Conservation (phyloP, 768 basidiomycete genomes). For the Tephrocybe sp. region DNA sequence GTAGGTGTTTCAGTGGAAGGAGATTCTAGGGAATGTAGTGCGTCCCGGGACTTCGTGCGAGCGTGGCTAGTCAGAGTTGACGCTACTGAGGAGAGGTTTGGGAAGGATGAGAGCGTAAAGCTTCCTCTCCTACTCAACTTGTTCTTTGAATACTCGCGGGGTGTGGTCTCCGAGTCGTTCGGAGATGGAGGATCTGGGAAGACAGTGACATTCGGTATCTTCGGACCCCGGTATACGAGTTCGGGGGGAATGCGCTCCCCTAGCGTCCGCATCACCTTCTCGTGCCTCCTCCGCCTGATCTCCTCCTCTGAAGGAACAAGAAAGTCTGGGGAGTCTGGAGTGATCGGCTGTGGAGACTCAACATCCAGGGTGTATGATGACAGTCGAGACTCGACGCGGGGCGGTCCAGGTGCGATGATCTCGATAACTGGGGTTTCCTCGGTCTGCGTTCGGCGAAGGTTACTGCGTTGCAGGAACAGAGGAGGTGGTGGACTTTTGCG, state of each 20-base stretch:
- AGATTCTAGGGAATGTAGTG: background rate
- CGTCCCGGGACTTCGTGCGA: slow-evolving; percentile 12
- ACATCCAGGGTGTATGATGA: background rate
- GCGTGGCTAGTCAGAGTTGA: slow-evolving; percentile 7
- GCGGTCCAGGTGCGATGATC: slow-evolving; percentile 11
- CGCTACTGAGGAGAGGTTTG: slow-evolving; percentile 8
- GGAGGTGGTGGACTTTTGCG: slow-evolving; percentile 13
- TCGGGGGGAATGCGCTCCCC: slow-evolving; percentile 22
- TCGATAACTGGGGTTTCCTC: slow-evolving; percentile 6
- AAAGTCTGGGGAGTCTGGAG: slow-evolving; percentile 12
- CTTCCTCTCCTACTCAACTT: slow-evolving; percentile 10
- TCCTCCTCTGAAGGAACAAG: slow-evolving; percentile 16
- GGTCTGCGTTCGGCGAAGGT: slow-evolving; percentile 4
- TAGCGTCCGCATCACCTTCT: slow-evolving; percentile 20
- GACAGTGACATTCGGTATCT: slow-evolving; percentile 11
- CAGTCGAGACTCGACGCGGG: slow-evolving; percentile 6
- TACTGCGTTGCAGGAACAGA: slow-evolving; percentile 11
- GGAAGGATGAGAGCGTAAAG: slow-evolving; percentile 11
- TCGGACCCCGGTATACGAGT: slow-evolving; percentile 14
- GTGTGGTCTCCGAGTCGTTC: background rate
- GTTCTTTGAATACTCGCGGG: background rate
- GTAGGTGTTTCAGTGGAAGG: background rate
- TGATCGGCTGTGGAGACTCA: background rate
- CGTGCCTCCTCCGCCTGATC: slow-evolving; percentile 11
- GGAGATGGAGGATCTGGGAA: slow-evolving; percentile 14